Evolutionary conservation across 345 rosid genomes (phyloP).

Genomic region (Litchi chinensis): DNA sequence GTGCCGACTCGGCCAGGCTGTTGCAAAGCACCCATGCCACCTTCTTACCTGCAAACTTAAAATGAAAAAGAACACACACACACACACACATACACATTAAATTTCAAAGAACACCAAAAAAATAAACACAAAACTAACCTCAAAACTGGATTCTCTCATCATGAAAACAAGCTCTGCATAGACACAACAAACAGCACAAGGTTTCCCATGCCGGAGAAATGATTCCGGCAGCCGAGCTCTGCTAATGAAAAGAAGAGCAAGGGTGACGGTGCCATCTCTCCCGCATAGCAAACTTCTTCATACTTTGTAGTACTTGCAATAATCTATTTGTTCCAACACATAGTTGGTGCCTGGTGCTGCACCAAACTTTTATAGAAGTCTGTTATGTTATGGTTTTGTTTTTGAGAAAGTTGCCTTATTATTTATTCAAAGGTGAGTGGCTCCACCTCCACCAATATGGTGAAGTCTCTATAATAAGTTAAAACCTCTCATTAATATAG

Average conservation of each 20-base stretch:
- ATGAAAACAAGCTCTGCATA: background rate
- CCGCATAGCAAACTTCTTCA: slow-evolving; percentile 46
- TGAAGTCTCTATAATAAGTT: too few species aligned
- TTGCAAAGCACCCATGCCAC: too few species aligned
- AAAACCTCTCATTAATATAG: too few species aligned
- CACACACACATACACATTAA: too few species aligned
- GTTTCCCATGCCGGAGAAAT: slow-evolving; percentile 46
- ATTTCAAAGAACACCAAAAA: too few species aligned
- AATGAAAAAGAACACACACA: too few species aligned
- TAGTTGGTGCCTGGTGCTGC: background rate
- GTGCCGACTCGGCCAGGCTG: too few species aligned
- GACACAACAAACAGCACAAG: slow-evolving; percentile 28
- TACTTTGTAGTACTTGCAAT: background rate
- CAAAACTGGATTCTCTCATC: background rate
- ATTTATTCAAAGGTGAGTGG: background rate
- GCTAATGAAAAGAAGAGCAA: background rate
- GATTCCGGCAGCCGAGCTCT: slow-evolving; percentile 30
- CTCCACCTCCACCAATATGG: background rate
- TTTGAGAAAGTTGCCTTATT: background rate
- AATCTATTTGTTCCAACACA: background rate
- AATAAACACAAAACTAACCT: background rate
- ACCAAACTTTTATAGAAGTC: background rate
- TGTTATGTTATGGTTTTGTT: background rate
- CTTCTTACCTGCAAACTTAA: background rate
- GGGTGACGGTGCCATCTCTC: slow-evolving; percentile 55